These are phyloP conservation scores for Dissophora globulifera DNA, from an alignment of 192 early-diverging fungal genomes.

Conservation along the genomic window DNA sequence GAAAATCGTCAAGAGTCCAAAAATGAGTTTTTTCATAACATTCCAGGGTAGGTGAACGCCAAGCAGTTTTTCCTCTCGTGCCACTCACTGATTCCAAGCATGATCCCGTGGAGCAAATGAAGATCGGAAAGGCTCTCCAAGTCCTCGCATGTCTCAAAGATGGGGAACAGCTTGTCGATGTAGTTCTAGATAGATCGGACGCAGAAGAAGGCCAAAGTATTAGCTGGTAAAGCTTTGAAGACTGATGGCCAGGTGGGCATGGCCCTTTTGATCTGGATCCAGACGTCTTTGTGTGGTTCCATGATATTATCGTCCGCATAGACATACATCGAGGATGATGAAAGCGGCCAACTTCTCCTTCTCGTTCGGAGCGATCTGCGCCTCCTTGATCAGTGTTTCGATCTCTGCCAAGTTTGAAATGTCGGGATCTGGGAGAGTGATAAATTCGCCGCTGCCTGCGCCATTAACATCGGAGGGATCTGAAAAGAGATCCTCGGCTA, in stretches of 20 bases:
- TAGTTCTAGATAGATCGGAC: constrained; percentile 64
- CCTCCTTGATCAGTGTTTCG: constrained; percentile 69
- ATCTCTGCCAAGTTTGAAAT: constrained; percentile 78
- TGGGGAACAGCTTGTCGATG: constrained; percentile 73
- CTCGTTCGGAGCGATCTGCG: constrained; percentile 62
- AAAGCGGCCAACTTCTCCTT: constrained; percentile 72
- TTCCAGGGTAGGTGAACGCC: no score
- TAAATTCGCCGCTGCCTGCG: constrained; percentile 25
- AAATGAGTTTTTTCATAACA: no score
- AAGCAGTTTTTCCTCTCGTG: not conserved
- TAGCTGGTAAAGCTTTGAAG: no score
- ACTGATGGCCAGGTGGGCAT: no score
- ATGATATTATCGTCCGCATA: no score
- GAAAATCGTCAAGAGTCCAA: not conserved
- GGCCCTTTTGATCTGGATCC: no score
- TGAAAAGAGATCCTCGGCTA: constrained; percentile 48
- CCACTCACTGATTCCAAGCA: constrained; percentile 76
- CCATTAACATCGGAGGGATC: constrained; percentile 47
- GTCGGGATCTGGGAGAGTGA: constrained; percentile 73
- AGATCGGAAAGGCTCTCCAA: constrained; percentile 79
- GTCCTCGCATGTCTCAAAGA: constrained; percentile 85
- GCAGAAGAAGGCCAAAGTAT: not conserved
- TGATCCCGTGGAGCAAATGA: constrained; percentile 78
- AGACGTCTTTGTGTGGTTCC: no score
- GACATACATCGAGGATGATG: constrained; percentile 67